phyloP scores from a whole-genome alignment of 2,329 filamentous ascomycete species.

The Pestalotiopsis sp. region DNA sequence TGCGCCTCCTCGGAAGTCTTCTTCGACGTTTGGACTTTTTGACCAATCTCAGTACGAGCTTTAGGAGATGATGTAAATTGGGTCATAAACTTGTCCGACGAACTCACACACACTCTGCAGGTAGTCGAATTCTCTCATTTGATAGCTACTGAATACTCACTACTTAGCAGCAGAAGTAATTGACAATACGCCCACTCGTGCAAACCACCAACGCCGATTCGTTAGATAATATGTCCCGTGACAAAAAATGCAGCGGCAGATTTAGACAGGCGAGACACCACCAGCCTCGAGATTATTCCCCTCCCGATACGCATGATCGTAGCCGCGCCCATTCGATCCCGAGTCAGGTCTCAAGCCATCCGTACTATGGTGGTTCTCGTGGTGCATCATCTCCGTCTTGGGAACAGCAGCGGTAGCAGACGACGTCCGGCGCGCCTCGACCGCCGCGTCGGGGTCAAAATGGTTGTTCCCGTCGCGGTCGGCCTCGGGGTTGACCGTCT shows the following conservation, averaged over 20 bases:
- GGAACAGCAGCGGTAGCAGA: not conserved
- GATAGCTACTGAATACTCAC: no score
- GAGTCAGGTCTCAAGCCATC: not conserved
- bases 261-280: not conserved
- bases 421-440: not conserved
- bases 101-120: not conserved
- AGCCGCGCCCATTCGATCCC: not conserved
- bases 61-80: not conserved
- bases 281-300: not conserved
- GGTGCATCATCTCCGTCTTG: not conserved
- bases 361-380: not conserved
- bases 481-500: slow-evolving; percentile 51
- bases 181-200: no score
- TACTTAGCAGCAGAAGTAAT: no score
- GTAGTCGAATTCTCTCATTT: no score
- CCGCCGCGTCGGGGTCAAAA: not conserved
- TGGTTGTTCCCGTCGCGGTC: slow-evolving; percentile 28
- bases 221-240: no score
- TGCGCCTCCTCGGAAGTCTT: not conserved
- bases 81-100: no score
- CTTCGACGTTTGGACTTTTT: not conserved
- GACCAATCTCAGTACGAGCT: not conserved
- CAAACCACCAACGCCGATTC: no score
- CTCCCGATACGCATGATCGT: not conserved
- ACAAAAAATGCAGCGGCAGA: no score